Evolutionary conservation across 2,329 filamentous ascomycete species (phyloP).

Genomic region (Didymella glomerata): DNA sequence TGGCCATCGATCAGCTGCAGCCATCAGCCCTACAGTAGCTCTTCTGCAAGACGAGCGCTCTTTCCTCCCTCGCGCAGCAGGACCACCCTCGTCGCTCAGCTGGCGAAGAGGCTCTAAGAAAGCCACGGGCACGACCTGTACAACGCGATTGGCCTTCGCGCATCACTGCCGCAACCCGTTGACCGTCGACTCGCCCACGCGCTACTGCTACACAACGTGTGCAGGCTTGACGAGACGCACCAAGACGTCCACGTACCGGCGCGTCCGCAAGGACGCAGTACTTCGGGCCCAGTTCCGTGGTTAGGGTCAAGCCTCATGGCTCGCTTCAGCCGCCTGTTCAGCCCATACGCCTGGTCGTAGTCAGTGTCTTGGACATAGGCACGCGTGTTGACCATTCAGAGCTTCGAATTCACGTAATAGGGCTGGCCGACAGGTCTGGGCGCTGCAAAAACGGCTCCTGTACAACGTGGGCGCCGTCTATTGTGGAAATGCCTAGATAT

Average conservation of each 20-base stretch:
- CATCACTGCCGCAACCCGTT: conserved; percentile 6
- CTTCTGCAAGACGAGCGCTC: background rate
- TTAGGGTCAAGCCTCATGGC: conserved; percentile 9
- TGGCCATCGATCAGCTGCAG: conserved; percentile 5
- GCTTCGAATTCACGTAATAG: conserved; percentile 11
- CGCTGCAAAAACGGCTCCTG: conserved; percentile 11
- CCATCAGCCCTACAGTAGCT: conserved; percentile 1
- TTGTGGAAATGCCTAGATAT: conserved; percentile 10
- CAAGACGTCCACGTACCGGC: background rate
- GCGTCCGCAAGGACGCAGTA: conserved; percentile 11
- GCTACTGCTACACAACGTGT: conserved; percentile 2
- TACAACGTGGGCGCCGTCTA: conserved; percentile 13
- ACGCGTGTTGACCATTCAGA: conserved; percentile 12
- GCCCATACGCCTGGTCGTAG: conserved; percentile 18
- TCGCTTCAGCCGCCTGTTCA: conserved; percentile 21
- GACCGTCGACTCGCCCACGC: conserved; percentile 7
- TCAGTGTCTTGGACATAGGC: background rate
- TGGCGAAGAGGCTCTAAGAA: conserved; percentile 4
- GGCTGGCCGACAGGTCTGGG: conserved; percentile 19
- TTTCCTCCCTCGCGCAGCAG: background rate
- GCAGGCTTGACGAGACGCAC: background rate
- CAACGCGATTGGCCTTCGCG: background rate
- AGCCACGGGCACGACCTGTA: background rate
- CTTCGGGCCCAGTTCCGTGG: conserved; percentile 13
- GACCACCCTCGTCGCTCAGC: conserved; percentile 6